These are phyloP conservation scores for Pterula multifida DNA, from an alignment of 1,284 basidiomycete species.

Conservation along the genomic window DNA sequence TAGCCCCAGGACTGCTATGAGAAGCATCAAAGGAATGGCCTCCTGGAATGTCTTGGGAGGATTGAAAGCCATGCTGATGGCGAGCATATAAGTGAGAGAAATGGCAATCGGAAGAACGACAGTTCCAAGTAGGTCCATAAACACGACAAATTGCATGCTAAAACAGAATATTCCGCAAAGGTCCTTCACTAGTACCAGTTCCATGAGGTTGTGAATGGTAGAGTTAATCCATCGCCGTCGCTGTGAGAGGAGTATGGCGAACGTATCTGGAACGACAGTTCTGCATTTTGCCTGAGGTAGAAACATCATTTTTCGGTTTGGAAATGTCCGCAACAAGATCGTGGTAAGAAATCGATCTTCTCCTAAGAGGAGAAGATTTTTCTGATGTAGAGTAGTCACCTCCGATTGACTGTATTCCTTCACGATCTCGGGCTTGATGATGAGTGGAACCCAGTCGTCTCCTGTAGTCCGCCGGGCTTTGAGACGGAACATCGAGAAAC, in stretches of 20 bases:
- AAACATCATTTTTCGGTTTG: slow-evolving; percentile 99
- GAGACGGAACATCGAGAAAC: slow-evolving; percentile 98
- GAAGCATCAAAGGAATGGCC: slow-evolving; percentile 88
- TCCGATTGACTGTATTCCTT: slow-evolving; percentile 93
- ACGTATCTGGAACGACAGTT: slow-evolving; percentile 94
- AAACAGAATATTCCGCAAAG: slow-evolving; percentile 95
- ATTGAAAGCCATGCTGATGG: slow-evolving; percentile 69
- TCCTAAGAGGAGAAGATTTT: slow-evolving; percentile 91
- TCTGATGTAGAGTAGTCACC: slow-evolving; percentile 93
- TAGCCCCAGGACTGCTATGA: slow-evolving; percentile 85
- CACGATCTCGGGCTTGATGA: slow-evolving; percentile 95
- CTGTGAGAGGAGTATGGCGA: slow-evolving; percentile 88
- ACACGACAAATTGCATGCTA: slow-evolving; percentile 96
- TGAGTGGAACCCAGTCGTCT: slow-evolving; percentile 96
- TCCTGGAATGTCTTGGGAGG: slow-evolving; percentile 84
- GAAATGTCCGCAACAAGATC: slow-evolving; percentile 90
- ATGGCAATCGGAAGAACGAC: slow-evolving; percentile 94
- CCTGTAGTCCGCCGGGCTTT: slow-evolving; percentile 83
- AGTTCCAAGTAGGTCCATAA: slow-evolving; percentile 97
- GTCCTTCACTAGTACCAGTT: slow-evolving; percentile 93
- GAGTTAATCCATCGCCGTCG: slow-evolving; percentile 99
- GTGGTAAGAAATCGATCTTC: slow-evolving; percentile 99
- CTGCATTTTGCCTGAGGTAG: slow-evolving; percentile 92
- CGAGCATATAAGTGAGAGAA: slow-evolving; percentile 79
- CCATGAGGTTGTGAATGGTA: slow-evolving; percentile 98